These are phyloP conservation scores for Keqinozyma sinolaborantium DNA, from an alignment of 1,139 yeast species.

Conservation along the genomic window DNA sequence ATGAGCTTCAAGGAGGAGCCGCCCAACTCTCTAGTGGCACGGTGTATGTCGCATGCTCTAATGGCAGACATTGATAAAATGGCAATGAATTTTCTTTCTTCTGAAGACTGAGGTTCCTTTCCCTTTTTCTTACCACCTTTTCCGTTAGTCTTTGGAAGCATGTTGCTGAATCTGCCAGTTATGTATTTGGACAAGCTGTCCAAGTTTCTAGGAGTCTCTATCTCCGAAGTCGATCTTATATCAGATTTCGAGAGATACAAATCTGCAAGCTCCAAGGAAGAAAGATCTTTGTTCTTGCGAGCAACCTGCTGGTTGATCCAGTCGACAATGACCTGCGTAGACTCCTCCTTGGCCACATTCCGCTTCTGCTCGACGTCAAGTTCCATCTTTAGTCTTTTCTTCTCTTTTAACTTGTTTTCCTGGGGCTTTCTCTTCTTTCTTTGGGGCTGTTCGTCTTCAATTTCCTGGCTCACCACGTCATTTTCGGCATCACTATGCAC, in stretches of 20 bases:
- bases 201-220: conserved; percentile 41
- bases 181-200: conserved; percentile 47
- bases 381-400: conserved; percentile 60
- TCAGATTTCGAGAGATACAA: conserved; percentile 45
- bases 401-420: conserved; percentile 37
- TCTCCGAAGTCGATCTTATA: conserved; percentile 51
- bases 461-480: conserved; percentile 8
- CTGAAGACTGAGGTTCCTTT: conserved; percentile 10
- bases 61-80: conserved; percentile 66
- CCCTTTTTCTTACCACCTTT: conserved; percentile 23
- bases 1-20: conserved; percentile 64
- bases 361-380: conserved; percentile 50
- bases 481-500: conserved; percentile 12
- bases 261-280: conserved; percentile 63
- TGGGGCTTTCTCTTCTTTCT: conserved; percentile 27
- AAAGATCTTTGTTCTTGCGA: conserved; percentile 50
- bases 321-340: conserved; percentile 58
- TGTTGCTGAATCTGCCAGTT: conserved; percentile 37
- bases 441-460: conserved; percentile 9
- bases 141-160: conserved; percentile 32
- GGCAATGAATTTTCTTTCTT: conserved; percentile 41
- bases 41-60: conserved; percentile 68
- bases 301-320: conserved; percentile 51
- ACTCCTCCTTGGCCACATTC: conserved; percentile 41
- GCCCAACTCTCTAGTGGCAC: conserved; percentile 52